These are phyloP conservation scores for Dactylellina haptotyla DNA, from an alignment of 2,329 filamentous ascomycete species.

Conservation along the genomic window DNA sequence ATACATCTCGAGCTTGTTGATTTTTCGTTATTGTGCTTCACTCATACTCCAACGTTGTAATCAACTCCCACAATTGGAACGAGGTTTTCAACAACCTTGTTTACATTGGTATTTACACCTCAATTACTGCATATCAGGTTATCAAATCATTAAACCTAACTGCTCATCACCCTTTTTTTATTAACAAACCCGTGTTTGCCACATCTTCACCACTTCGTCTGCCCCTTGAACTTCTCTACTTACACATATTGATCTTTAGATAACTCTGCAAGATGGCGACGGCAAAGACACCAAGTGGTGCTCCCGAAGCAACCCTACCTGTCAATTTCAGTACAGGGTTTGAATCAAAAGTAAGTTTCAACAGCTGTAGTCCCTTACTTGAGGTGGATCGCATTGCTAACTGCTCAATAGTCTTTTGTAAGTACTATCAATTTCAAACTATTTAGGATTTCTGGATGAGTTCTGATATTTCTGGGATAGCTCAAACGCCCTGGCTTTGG, in stretches of 20 bases:
- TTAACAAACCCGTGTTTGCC: neutral
- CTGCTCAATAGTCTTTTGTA: conserved; percentile 39
- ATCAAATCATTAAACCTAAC: too few relatives aligned
- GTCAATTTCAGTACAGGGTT: conserved; percentile 26
- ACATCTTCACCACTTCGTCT: neutral
- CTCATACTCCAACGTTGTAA: too few relatives aligned
- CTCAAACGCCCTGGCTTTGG: conserved; percentile 69
- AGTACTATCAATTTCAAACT: neutral
- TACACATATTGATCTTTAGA: conserved; percentile 11
- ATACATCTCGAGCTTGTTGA: too few relatives aligned
- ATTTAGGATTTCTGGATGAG: neutral
- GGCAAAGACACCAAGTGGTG: conserved; percentile 16
- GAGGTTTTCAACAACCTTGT: too few relatives aligned
- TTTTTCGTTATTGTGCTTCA: too few relatives aligned
- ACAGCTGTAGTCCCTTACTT: neutral
- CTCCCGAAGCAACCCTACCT: conserved; percentile 26
- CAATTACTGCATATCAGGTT: too few relatives aligned
- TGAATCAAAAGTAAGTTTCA: conserved; percentile 25
- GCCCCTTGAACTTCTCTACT: conserved; percentile 12
- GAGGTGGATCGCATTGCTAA: conserved; percentile 17
- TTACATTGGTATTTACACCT: too few relatives aligned
- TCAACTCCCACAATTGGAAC: too few relatives aligned
- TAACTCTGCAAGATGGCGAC: conserved; percentile 15
- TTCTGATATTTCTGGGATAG: conserved; percentile 57
- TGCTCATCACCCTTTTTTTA: too few relatives aligned